These are phyloP conservation scores for Nicotiana undulata DNA, from an alignment of 257 asterid species.

Conservation along the genomic window DNA sequence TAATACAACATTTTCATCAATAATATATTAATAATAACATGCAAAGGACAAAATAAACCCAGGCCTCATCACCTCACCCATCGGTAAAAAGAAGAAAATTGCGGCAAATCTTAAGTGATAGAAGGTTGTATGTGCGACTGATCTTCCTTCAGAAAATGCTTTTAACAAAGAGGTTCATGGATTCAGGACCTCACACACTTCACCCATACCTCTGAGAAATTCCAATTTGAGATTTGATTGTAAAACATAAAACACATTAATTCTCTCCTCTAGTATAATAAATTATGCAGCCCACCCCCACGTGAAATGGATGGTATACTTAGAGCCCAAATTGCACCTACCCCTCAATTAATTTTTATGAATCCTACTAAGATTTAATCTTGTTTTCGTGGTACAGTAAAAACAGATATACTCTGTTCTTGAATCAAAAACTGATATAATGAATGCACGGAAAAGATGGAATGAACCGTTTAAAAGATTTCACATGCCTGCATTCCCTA, in stretches of 20 bases:
- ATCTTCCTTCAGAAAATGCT: background rate
- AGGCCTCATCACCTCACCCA: background rate
- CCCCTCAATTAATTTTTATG: background rate
- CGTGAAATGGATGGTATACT: background rate
- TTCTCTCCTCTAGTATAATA: background rate
- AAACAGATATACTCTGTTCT: background rate
- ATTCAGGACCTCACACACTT: background rate
- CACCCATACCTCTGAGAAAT: background rate
- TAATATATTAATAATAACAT: background rate
- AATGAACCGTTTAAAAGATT: background rate
- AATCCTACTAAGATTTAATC: background rate
- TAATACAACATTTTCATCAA: background rate
- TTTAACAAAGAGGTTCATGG: background rate
- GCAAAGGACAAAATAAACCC: background rate
- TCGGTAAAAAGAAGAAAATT: background rate
- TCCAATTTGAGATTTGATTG: background rate
- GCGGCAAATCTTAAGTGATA: background rate
- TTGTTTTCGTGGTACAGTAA: background rate
- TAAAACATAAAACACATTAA: background rate
- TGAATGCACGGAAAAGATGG: background rate
- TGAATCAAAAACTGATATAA: background rate
- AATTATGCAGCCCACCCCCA: background rate
- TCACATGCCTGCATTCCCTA: background rate
- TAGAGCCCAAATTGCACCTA: background rate
- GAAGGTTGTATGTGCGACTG: background rate